Evolutionary conservation across 768 basidiomycete genomes (phyloP).

Genomic region (Agaricus subrufescens): DNA sequence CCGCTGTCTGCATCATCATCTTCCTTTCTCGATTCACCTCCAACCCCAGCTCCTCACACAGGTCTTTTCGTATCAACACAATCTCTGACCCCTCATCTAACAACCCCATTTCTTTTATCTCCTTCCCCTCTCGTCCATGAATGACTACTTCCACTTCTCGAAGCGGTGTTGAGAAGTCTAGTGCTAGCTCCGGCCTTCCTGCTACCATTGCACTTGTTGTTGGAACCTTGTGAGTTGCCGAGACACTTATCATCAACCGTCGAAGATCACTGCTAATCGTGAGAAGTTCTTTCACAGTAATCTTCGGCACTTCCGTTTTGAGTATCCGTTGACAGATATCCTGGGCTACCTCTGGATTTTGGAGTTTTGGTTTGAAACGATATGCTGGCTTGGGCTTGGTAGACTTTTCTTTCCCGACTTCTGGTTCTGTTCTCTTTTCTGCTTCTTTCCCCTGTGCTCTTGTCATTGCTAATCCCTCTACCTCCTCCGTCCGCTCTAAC

Average conservation of each 20-base stretch:
- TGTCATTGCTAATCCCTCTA: conserved; percentile 3
- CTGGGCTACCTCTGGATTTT: not conserved
- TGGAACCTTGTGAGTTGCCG: conserved; percentile 4
- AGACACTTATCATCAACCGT: conserved; percentile 3
- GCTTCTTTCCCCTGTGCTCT: not conserved
- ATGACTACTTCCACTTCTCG: conserved; percentile 11
- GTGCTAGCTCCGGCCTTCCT: not conserved
- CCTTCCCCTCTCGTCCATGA: not conserved
- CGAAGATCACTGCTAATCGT: conserved; percentile 14
- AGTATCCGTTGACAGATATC: conserved; percentile 8
- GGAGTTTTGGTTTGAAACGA: conserved; percentile 11
- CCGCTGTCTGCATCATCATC: conserved; percentile 20
- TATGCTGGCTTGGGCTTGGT: conserved; percentile 6
- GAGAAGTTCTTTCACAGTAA: conserved; percentile 12
- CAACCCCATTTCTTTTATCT: conserved; percentile 5
- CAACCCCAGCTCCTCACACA: conserved; percentile 10
- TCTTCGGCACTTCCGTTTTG: not conserved
- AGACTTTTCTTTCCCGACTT: not conserved
- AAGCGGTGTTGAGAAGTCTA: conserved; percentile 9
- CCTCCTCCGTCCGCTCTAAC: conserved; percentile 1
- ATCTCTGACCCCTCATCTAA: conserved; percentile 20
- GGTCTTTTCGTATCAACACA: conserved; percentile 17
- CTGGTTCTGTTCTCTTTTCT: not conserved
- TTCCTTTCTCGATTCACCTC: conserved; percentile 11
- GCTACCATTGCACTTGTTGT: not conserved